phyloP scores from a whole-genome alignment of 2,329 filamentous ascomycete genomes.

The Gremmenia infestans region DNA sequence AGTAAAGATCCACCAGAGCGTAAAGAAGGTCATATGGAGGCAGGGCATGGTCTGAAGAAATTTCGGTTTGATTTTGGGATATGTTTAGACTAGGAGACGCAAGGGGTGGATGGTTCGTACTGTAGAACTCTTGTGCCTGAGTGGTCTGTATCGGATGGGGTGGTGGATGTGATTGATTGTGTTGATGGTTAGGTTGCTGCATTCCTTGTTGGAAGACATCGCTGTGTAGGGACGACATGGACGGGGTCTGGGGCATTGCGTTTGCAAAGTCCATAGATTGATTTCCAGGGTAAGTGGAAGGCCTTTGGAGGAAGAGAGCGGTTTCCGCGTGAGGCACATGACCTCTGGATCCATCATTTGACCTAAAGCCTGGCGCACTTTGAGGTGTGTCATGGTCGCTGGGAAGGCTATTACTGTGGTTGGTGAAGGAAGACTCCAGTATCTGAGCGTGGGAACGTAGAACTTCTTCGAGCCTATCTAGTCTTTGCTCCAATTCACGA shows the following conservation, averaged over 20 bases:
- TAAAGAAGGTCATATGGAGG: slow-evolving; percentile 73
- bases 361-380: slow-evolving; percentile 44
- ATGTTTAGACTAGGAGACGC: slow-evolving; percentile 56
- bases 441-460: slow-evolving; percentile 62
- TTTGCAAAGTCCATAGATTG: slow-evolving; percentile 47
- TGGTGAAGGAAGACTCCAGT: slow-evolving; percentile 51
- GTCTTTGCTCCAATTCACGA: slow-evolving; percentile 65
- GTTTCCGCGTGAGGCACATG: slow-evolving; percentile 50
- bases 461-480: slow-evolving; percentile 65
- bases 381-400: slow-evolving; percentile 54
- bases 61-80: slow-evolving; percentile 40
- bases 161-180: slow-evolving; percentile 14
- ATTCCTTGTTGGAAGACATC: slow-evolving; percentile 47
- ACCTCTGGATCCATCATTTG: slow-evolving; percentile 45
- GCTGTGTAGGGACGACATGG: slow-evolving; percentile 37
- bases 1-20: slow-evolving; percentile 68
- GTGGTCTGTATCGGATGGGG: slow-evolving; percentile 12
- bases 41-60: slow-evolving; percentile 58
- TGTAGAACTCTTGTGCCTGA: slow-evolving; percentile 32
- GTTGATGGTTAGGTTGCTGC: slow-evolving; percentile 28
- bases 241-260: slow-evolving; percentile 40
- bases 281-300: slow-evolving; percentile 43
- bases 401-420: slow-evolving; percentile 38
- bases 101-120: slow-evolving; percentile 36
- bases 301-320: slow-evolving; percentile 57